Conservation (phyloP, 164 flowering plant species). For the Nelumbo lutea region DNA sequence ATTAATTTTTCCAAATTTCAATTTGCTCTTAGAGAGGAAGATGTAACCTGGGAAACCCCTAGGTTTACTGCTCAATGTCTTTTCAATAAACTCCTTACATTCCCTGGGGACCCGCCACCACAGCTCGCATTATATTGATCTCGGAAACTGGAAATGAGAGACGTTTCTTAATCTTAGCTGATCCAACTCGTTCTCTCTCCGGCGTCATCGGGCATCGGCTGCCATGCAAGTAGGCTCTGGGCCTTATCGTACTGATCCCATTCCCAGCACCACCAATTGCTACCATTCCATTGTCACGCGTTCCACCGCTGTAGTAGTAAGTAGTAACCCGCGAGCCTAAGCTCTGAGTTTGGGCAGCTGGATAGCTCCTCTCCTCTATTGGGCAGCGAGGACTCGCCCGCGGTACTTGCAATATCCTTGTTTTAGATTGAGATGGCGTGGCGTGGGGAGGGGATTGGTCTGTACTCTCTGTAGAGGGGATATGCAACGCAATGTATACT, state of each 20-base stretch:
- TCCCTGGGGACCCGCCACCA: constrained; percentile 20
- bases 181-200: constrained; percentile 47
- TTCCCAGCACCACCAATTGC: constrained; percentile 4
- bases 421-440: constrained; percentile 48
- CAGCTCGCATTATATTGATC: constrained; percentile 8
- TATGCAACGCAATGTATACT: constrained; percentile 31
- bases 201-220: constrained; percentile 33
- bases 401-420: constrained; percentile 42
- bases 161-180: constrained; percentile 53
- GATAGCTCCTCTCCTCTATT: constrained; percentile 36
- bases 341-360: constrained; percentile 37
- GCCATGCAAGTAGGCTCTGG: constrained; percentile 77
- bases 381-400: constrained; percentile 58
- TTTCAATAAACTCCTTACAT: too few species aligned
- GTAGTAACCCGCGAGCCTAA: constrained; percentile 10
- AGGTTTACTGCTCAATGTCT: too few species aligned
- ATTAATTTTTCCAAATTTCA: too few species aligned
- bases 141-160: constrained; percentile 56
- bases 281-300: constrained; percentile 9
- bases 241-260: background rate
- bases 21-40: too few species aligned
- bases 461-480: constrained; percentile 30
- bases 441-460: constrained; percentile 21
- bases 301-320: constrained; percentile 10
- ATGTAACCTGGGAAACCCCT: too few species aligned